Evolutionary conservation across 495 filamentous ascomycete species (phyloP).

Genomic region (Penicillium ucsense): DNA sequence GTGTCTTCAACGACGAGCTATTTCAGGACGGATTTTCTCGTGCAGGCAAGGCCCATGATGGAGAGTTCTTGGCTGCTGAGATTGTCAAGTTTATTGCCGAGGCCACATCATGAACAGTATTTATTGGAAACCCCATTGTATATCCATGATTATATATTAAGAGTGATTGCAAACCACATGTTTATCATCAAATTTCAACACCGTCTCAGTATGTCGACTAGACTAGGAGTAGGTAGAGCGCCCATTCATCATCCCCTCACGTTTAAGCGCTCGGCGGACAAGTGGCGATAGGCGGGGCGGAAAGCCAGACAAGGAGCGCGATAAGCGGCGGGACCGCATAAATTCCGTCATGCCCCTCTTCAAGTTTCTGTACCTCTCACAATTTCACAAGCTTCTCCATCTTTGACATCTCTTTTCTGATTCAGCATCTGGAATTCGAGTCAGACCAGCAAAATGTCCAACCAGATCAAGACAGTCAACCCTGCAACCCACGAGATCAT

Average conservation of each 20-base stretch:
- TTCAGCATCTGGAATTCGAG: not conserved
- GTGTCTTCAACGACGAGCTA: conserved; percentile 54
- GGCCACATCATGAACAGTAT: conserved; percentile 1
- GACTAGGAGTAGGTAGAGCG: too few species aligned
- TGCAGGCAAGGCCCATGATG: conserved; percentile 59
- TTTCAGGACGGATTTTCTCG: conserved; percentile 52
- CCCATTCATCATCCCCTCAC: too few species aligned
- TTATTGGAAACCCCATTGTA: not conserved
- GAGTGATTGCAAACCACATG: too few species aligned
- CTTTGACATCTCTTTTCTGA: not conserved
- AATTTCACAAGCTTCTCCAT: not conserved
- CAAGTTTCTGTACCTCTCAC: not conserved
- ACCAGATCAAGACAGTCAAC: conserved; percentile 83
- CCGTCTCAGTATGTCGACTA: too few species aligned
- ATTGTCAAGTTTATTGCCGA: conserved; percentile 64
- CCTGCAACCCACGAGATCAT: conserved; percentile 77
- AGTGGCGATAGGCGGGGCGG: not conserved
- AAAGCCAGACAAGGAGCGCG: conserved; percentile 2
- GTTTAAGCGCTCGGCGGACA: not conserved
- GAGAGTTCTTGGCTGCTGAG: conserved; percentile 48
- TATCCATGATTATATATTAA: too few species aligned
- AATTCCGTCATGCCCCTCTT: conserved; percentile 8
- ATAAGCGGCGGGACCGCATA: conserved; percentile 13
- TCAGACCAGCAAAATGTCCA: conserved; percentile 47
- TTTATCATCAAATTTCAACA: too few species aligned